Conservation (phyloP, 176 grass and related monocot genomes). For the Cymbopogon citratus region DNA sequence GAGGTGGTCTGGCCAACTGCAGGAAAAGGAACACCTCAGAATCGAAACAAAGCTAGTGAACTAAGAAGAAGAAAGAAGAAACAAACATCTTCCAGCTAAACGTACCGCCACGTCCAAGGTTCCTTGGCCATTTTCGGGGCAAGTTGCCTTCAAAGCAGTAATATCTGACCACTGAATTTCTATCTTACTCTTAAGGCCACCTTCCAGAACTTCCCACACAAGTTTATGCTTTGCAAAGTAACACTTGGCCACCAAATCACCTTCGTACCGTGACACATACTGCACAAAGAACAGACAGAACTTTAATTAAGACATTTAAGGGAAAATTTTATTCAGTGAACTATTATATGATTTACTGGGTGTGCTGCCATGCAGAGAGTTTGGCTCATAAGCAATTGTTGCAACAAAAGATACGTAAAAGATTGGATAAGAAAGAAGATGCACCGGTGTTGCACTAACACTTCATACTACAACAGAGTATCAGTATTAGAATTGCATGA, state of each 20-base stretch:
- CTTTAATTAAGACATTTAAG: constrained; percentile 4
- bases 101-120: constrained; percentile 52
- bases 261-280: constrained; percentile 78
- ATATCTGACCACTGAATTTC: constrained; percentile 96
- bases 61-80: background rate
- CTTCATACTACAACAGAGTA: background rate
- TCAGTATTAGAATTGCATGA: background rate
- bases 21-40: constrained; percentile 24
- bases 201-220: constrained; percentile 97
- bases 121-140: constrained; percentile 58
- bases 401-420: background rate
- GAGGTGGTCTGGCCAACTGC: constrained; percentile 80
- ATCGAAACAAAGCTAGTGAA: background rate
- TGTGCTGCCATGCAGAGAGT: background rate
- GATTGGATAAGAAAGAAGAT: background rate
- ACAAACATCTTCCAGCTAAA: background rate
- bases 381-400: background rate
- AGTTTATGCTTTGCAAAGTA: constrained; percentile 95
- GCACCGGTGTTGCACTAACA: background rate
- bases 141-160: constrained; percentile 64
- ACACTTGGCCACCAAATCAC: constrained; percentile 93
- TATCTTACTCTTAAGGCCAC: constrained; percentile 94
- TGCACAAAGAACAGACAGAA: constrained; percentile 39
- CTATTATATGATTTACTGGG: background rate
- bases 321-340: constrained; percentile 5